Evolutionary conservation across 1,139 yeast species (phyloP).

Genomic region (Pichia sp.): DNA sequence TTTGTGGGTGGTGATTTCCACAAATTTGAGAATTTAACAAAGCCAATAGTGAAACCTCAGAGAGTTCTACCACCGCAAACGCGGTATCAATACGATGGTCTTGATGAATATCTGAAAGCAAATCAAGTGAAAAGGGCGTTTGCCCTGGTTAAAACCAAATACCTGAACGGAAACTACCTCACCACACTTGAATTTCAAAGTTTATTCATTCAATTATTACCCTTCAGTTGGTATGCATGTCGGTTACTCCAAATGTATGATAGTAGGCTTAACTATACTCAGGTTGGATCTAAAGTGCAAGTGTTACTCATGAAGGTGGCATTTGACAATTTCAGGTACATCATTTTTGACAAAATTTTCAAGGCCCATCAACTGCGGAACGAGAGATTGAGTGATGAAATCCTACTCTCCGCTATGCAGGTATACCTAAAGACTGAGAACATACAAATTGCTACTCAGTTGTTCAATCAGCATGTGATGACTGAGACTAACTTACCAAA

Average conservation of each 20-base stretch:
- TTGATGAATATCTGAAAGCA: slow-evolving; percentile 5
- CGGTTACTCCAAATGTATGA: slow-evolving; percentile 9
- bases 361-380: slow-evolving; percentile 12
- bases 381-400: slow-evolving; percentile 11
- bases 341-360: slow-evolving; percentile 19
- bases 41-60: neutral
- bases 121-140: slow-evolving; percentile 10
- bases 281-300: slow-evolving; percentile 8
- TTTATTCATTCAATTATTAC: slow-evolving; percentile 10
- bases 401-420: slow-evolving; percentile 18
- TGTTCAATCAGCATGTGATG: slow-evolving; percentile 24
- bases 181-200: slow-evolving; percentile 11
- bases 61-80: neutral
- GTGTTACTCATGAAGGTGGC: slow-evolving; percentile 15
- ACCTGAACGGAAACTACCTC: slow-evolving; percentile 2
- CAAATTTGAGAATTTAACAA: neutral
- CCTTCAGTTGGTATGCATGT: slow-evolving; percentile 13
- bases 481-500: slow-evolving; percentile 13
- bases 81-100: too few species aligned
- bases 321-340: slow-evolving; percentile 16
- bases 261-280: slow-evolving; percentile 2
- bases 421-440: slow-evolving; percentile 22
- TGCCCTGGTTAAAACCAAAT: slow-evolving; percentile 3
- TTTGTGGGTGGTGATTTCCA: neutral
- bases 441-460: slow-evolving; percentile 20